Conservation (phyloP, 306 rosid species). For the Quercus cerris region DNA sequence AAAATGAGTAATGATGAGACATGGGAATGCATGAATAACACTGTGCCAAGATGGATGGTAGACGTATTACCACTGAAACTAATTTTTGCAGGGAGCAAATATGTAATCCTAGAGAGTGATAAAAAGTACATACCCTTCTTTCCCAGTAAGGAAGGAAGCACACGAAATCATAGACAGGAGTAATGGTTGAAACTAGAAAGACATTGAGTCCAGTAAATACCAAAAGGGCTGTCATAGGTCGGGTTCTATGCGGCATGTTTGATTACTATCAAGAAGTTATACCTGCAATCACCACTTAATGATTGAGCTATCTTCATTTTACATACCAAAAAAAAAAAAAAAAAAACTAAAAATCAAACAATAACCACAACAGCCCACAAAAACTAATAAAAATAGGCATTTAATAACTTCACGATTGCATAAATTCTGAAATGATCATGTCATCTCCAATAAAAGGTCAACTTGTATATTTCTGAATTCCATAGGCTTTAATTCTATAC, state of each 20-base stretch:
- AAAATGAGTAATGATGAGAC: too few relatives aligned
- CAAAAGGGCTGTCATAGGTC: conserved; percentile 51
- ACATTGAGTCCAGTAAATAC: conserved; percentile 56
- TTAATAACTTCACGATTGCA: too few relatives aligned
- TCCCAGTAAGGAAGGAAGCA: conserved; percentile 58
- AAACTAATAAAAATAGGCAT: too few relatives aligned
- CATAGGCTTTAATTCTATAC: too few relatives aligned
- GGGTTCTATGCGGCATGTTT: conserved; percentile 46
- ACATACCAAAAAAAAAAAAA: not conserved
- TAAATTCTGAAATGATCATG: too few relatives aligned
- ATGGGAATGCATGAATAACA: too few relatives aligned
- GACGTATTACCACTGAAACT: not conserved
- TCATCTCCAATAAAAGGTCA: too few relatives aligned
- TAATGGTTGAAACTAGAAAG: conserved; percentile 38
- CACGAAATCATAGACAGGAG: conserved; percentile 49
- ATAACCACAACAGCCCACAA: too few relatives aligned
- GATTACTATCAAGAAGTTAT: not conserved
- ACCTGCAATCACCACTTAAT: conserved; percentile 7
- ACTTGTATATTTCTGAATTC: too few relatives aligned
- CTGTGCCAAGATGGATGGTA: too few relatives aligned
- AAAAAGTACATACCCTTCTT: conserved; percentile 41
- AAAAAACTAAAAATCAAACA: not conserved
- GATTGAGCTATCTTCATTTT: not conserved
- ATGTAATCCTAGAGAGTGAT: not conserved
- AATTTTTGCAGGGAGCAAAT: not conserved